phyloP scores from a whole-genome alignment of 805 yeast genomes.

The Grigorovia humatica region DNA sequence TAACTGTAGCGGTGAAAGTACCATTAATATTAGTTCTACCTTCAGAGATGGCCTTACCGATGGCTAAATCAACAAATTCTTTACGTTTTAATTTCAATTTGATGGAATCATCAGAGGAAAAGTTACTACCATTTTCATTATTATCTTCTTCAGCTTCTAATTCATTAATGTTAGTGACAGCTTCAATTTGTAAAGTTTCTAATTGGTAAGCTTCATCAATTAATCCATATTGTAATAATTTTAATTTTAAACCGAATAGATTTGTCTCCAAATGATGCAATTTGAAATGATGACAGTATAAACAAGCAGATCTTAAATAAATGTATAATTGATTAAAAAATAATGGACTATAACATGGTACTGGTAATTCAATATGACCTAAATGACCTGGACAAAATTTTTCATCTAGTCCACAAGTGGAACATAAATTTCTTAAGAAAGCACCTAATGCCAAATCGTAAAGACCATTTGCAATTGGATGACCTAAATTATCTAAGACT shows the following conservation, averaged over 20 bases:
- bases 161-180: constrained; percentile 22
- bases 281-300: constrained; percentile 82
- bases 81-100: constrained; percentile 53
- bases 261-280: constrained; percentile 62
- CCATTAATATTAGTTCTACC: constrained; percentile 65
- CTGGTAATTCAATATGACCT: constrained; percentile 95
- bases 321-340: constrained; percentile 88
- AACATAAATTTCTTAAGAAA: constrained; percentile 74
- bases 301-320: constrained; percentile 72
- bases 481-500: constrained; percentile 93
- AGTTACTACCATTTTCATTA: constrained; percentile 16
- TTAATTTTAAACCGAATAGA: constrained; percentile 64
- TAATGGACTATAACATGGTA: constrained; percentile 89
- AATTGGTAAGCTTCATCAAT: constrained; percentile 66
- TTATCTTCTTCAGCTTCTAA: constrained; percentile 34
- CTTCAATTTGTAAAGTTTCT: constrained; percentile 43
- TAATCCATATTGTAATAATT: constrained; percentile 79
- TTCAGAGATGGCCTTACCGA: constrained; percentile 62
- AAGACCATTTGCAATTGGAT: constrained; percentile 87
- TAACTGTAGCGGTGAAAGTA: constrained; percentile 70
- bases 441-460: constrained; percentile 96
- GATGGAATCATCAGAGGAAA: constrained; percentile 7
- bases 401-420: constrained; percentile 94
- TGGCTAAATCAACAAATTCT: constrained; percentile 57
- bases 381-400: constrained; percentile 95